Percentiles rank a stretch among this genome's conserved stretches.
These are phyloP conservation scores for Daedaleopsis sinensis DNA, from an alignment of 768 basidiomycete species.

Conservation along the genomic window DNA sequence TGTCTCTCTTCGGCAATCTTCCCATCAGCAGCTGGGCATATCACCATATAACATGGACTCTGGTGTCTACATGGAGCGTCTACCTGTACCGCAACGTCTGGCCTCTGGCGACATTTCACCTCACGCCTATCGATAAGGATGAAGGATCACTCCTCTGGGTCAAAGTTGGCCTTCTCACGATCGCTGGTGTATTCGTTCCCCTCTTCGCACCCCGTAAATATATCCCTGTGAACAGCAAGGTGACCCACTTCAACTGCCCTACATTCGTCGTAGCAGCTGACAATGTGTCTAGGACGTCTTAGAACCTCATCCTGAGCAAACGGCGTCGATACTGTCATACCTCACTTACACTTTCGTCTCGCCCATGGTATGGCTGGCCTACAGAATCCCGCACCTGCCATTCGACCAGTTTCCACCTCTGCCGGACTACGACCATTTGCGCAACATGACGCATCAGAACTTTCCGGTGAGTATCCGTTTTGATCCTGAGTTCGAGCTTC, in stretches of 20 bases:
- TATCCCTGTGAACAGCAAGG: conserved; percentile 42
- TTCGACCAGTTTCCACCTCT: conserved; percentile 40
- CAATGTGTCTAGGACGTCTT: background rate
- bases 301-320: conserved; percentile 46
- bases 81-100: conserved; percentile 43
- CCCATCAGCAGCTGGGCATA: conserved; percentile 27
- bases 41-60: conserved; percentile 37
- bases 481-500: background rate
- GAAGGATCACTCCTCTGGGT: conserved; percentile 40
- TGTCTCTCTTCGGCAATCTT: conserved; percentile 30
- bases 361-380: conserved; percentile 34
- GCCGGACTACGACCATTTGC: conserved; percentile 33
- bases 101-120: conserved; percentile 40
- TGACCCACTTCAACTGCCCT: conserved; percentile 5
- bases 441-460: conserved; percentile 26
- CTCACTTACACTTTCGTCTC: conserved; percentile 46
- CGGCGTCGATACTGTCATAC: conserved; percentile 43
- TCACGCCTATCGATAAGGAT: conserved; percentile 36
- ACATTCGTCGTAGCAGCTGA: background rate
- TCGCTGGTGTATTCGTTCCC: conserved; percentile 42
- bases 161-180: conserved; percentile 35
- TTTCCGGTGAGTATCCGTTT: conserved; percentile 26
- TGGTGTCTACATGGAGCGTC: conserved; percentile 35
- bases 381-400: conserved; percentile 33
- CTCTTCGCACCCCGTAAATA: conserved; percentile 42